Percentiles rank a stretch among this genome's conserved stretches.
Conservation (phyloP, 2,329 filamentous ascomycete species). For the Talaromyces sp. region DNA sequence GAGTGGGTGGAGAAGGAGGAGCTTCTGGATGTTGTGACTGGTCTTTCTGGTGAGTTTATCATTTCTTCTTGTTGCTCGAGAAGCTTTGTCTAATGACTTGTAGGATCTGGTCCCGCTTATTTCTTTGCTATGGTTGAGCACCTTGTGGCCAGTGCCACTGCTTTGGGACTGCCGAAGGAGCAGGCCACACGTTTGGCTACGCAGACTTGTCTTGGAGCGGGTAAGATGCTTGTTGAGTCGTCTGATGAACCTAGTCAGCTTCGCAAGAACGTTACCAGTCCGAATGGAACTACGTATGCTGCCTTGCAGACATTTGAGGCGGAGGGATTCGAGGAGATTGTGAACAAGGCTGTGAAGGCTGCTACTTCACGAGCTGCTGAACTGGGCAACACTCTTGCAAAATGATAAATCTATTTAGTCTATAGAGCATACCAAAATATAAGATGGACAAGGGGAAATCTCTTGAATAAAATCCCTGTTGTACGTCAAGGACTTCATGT, state of each 20-base stretch:
- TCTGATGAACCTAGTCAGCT: constrained; percentile 34
- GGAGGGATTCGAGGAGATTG: constrained; percentile 31
- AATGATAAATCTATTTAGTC: background rate
- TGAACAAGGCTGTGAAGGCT: constrained; percentile 37
- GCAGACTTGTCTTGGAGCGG: constrained; percentile 40
- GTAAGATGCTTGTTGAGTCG: constrained; percentile 38
- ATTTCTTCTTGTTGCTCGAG: background rate
- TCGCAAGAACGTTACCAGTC: constrained; percentile 41
- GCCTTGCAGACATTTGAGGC: constrained; percentile 36
- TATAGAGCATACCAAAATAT: background rate
- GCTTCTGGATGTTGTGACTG: constrained; percentile 40
- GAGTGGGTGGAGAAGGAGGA: constrained; percentile 40
- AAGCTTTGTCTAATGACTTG: background rate
- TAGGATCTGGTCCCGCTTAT: constrained; percentile 41
- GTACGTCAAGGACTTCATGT: no score
- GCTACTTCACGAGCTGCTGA: constrained; percentile 36
- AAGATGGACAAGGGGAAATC: background rate
- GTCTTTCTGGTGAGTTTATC: constrained; percentile 33
- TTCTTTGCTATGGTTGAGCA: constrained; percentile 44
- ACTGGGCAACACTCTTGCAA: constrained; percentile 23
- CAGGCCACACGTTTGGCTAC: constrained; percentile 37
- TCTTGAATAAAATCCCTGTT: no score
- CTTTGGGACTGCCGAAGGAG: constrained; percentile 34
- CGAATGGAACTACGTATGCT: constrained; percentile 39
- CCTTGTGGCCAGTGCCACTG: constrained; percentile 35